Base-by-base conservation (phyloP, 1,284 basidiomycete species). In the Fereydounia khargensis region DNA sequence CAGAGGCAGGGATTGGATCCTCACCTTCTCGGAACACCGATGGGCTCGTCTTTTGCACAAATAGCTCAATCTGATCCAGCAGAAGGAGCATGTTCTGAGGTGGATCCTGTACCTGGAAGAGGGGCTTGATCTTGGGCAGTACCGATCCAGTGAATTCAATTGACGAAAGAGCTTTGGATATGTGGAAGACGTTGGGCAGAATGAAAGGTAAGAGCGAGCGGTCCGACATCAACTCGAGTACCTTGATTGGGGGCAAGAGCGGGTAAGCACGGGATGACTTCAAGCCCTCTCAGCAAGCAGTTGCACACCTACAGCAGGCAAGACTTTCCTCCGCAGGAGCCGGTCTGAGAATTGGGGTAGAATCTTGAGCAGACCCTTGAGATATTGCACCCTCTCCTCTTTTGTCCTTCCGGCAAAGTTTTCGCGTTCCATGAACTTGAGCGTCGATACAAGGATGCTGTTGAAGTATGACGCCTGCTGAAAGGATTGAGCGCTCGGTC, bases 121-220 rank as follows among this genome's bases (percentile, higher is more conserved):
- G 77, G 0, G 92, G 92, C 70, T 88, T 91, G 27, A 98, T 80
- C 68, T 86, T 88, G 1, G 90, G 90, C 9, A 98, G 79, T 5
- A 92, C 88, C 39, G 85, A 82, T 1, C 79, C 80, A 0, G 86
- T 85, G 70, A 99, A 99, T 69, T 94, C 90, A 32, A 72, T 44
- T 11, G 47, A 52, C 6, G 47, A 84, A 34, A 97, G 80, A 21
- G 85, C 82, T 55, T 83, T 84, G 9, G 89, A 85, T 52, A 99
- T 98, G 46, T 84, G 82, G 70, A 97, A 95, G n/a, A 97, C 87
- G 76, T 96, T 96, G 1, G 94, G 94, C n/a, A 99, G 80, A 52
- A 99, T 88, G 76, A 95, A 95, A 1, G 95, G 94, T 38, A 99
- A 78, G n/a, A 75, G 51, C 4, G 64, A 55, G 0, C 65, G 50